Evolutionary conservation across 78 protist species (phyloP), one percentile per base, ranked within the genome.

Genomic region (Creolimax fragrantissima): DNA sequence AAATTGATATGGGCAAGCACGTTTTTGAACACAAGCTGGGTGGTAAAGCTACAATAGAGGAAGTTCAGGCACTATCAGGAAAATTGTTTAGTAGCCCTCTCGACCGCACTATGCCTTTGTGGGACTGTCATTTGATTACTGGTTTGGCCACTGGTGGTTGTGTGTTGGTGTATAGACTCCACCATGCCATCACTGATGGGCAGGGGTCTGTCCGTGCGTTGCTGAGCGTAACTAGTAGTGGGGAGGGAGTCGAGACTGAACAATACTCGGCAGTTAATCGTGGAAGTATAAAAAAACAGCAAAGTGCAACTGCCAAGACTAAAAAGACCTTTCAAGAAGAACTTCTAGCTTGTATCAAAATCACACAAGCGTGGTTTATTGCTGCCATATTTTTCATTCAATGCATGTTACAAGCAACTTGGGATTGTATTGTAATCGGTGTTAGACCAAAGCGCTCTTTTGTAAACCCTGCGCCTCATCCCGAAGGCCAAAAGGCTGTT

Each of bases 171-270:
- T 88, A 35, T 32, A 6, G 90, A 6, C 67, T 88, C 7, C 90
- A 88, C 90, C 90, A 88, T 88, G 90, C 90, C 1, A 6, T 88
- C 0, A 88, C 90, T 2, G 90, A 88, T 11, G 90, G 90, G 47
- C 90, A 88, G 67, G 90, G 90, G 6, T 36, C 44, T 32, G 43
- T 88, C 45, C 90, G 90, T 1, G 90, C 90, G 7, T 36, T 88
- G 7, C 67, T 88, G 17, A 35, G 45, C 5, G 90, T 88, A 32
- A 35, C 45, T 6, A 7, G 7, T 36, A 45, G 35, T 2, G 88
- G n/a, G n/a, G 7, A 88, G 45, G 90, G 44, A 7, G 5, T 24
- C 35, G 90, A 43, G 7, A 5, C 7, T 5, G 45, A 36, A 7
- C 90, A 88, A 74, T 88, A 88, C 44, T 58, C 74, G 24, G 74